These are phyloP conservation scores for Colletotrichum agaves DNA, from an alignment of 2,329 filamentous ascomycete genomes.

Conservation along the genomic window DNA sequence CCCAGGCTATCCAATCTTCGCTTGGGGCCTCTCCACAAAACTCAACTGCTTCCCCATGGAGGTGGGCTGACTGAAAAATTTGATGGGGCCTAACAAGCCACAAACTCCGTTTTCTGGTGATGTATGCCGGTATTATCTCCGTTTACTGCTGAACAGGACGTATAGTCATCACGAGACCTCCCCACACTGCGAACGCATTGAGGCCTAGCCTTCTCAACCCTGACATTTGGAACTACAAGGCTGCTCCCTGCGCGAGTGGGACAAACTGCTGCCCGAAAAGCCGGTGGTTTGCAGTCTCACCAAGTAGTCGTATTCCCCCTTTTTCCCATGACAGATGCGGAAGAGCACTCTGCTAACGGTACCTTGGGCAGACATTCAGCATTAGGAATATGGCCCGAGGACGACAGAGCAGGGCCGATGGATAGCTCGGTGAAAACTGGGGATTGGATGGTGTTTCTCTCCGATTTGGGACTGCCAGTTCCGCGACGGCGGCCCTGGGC, in stretches of 20 bases:
- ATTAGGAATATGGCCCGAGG: background rate
- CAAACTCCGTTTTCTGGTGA: background rate
- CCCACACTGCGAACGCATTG: slow-evolving; percentile 4
- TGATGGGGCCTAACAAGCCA: slow-evolving; percentile 17
- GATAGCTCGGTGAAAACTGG: slow-evolving; percentile 27
- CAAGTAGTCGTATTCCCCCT: background rate
- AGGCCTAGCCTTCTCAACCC: background rate
- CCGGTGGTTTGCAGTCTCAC: slow-evolving; percentile 21
- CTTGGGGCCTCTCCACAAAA: slow-evolving; percentile 21
- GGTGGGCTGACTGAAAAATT: slow-evolving; percentile 6
- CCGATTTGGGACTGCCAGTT: slow-evolving; percentile 25
- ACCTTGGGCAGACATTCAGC: background rate
- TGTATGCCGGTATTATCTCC: slow-evolving; percentile 17
- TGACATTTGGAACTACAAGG: background rate
- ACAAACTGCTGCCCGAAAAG: slow-evolving; percentile 6
- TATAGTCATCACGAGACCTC: slow-evolving; percentile 21
- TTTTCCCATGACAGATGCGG: background rate
- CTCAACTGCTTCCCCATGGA: slow-evolving; percentile 24
- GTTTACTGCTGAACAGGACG: slow-evolving; percentile 24
- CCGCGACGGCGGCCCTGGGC: slow-evolving; percentile 13
- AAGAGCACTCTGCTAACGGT: background rate
- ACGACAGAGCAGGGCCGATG: slow-evolving; percentile 35
- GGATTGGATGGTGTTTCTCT: slow-evolving; percentile 14
- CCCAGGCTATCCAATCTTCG: slow-evolving; percentile 1
- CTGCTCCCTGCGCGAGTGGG: background rate